These are phyloP conservation scores for Nakaseomyces kungkrabaensis DNA, from an alignment of 1,139 yeast genomes.

Conservation along the genomic window DNA sequence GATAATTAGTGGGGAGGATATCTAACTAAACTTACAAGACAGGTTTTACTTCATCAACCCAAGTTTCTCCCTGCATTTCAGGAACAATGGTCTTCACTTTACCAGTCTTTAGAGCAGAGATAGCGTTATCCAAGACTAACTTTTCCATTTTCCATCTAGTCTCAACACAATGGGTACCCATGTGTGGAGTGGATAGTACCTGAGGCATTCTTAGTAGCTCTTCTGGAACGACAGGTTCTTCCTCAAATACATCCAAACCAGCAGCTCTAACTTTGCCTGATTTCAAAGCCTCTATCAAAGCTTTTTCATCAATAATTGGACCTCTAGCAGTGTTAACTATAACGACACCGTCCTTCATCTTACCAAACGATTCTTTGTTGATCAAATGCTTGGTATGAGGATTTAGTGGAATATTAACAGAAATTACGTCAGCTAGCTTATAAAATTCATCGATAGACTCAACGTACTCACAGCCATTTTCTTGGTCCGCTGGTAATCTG, in stretches of 20 bases:
- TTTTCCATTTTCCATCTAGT: conserved; percentile 48
- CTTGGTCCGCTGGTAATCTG: conserved; percentile 44
- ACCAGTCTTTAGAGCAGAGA: conserved; percentile 41
- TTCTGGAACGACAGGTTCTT: conserved; percentile 62
- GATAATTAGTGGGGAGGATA: no score
- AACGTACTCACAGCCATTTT: conserved; percentile 45
- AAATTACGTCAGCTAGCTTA: conserved; percentile 45
- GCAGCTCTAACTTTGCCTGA: conserved; percentile 62
- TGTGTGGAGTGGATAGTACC: conserved; percentile 64
- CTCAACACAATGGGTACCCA: conserved; percentile 67
- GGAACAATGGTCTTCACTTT: conserved; percentile 59
- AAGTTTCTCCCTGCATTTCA: conserved; percentile 37
- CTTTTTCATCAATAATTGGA: conserved; percentile 59
- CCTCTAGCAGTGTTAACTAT: conserved; percentile 68
- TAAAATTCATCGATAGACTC: conserved; percentile 45
- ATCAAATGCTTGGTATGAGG: conserved; percentile 49
- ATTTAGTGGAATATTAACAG: conserved; percentile 56
- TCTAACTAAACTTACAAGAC: not conserved
- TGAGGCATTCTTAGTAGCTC: conserved; percentile 45
- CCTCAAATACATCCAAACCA: conserved; percentile 78
- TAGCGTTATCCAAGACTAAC: conserved; percentile 35
- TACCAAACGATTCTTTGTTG: conserved; percentile 39
- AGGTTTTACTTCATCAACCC: conserved; percentile 16
- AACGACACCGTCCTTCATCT: conserved; percentile 57
- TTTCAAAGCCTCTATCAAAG: conserved; percentile 51